Conservation (phyloP, 257 asterid species). For the Voacanga thouarsii region DNA sequence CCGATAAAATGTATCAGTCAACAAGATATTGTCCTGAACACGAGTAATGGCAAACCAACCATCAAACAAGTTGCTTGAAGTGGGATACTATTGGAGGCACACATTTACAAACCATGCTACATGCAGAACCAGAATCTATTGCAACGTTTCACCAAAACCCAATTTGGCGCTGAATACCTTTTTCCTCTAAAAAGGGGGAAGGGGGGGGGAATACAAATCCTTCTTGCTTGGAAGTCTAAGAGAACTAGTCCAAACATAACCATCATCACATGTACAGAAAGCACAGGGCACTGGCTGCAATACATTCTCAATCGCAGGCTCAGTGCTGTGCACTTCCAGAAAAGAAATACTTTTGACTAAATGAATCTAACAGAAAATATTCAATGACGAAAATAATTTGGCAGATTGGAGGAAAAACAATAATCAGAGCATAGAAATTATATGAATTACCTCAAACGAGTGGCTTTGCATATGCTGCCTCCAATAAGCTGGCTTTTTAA, state of each 20-base stretch:
- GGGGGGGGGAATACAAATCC: no score
- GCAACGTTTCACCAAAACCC: background rate
- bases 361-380: background rate
- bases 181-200: no score
- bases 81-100: background rate
- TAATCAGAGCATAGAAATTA: background rate
- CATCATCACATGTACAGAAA: background rate
- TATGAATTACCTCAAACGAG: conserved; percentile 56
- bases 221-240: background rate
- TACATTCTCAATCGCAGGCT: background rate
- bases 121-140: background rate
- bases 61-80: background rate
- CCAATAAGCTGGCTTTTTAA: conserved; percentile 78
- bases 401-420: background rate
- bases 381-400: background rate
- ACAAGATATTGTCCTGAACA: conserved; percentile 14
- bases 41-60: background rate
- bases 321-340: background rate
- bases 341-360: background rate
- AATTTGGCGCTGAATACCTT: no score
- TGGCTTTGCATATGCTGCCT: conserved; percentile 93
- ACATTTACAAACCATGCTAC: no score
- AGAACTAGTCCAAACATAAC: background rate
- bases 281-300: background rate
- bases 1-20: conserved; percentile 37